Evolutionary conservation across 805 yeast species (phyloP).

Genomic region (Ascoidea rubescens): DNA sequence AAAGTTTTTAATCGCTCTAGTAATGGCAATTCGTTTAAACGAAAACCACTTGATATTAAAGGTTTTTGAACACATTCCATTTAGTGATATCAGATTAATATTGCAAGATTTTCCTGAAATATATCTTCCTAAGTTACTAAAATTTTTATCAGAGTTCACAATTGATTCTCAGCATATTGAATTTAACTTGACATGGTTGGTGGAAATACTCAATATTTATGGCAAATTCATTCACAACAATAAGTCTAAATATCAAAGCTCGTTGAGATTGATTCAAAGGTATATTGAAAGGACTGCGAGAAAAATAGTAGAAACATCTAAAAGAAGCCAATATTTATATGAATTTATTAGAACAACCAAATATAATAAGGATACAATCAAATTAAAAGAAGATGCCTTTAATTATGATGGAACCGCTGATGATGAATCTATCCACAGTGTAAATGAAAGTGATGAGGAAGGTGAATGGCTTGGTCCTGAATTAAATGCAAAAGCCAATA

Average conservation of each 20-base stretch:
- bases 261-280: constrained; percentile 58
- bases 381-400: constrained; percentile 12
- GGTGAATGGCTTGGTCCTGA: constrained; percentile 17
- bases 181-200: constrained; percentile 73
- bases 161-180: constrained; percentile 74
- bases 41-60: constrained; percentile 60
- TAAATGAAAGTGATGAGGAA: constrained; percentile 20
- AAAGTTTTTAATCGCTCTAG: constrained; percentile 58
- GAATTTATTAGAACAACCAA: constrained; percentile 21
- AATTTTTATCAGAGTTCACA: constrained; percentile 54
- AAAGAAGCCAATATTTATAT: constrained; percentile 39
- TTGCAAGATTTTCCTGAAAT: constrained; percentile 61
- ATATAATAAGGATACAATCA: not conserved
- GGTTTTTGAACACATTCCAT: constrained; percentile 62
- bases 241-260: constrained; percentile 47
- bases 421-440: constrained; percentile 16
- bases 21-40: constrained; percentile 89
- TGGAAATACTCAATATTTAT: constrained; percentile 50
- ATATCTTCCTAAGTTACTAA: constrained; percentile 53
- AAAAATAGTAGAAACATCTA: constrained; percentile 45
- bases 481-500: not conserved
- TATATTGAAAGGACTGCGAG: constrained; percentile 64
- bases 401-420: constrained; percentile 17
- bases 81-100: constrained; percentile 55
- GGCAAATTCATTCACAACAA: constrained; percentile 59